A percentile compares a stretch with the other conserved stretches of the same genome.
phyloP scores from a whole-genome alignment of 2,329 filamentous ascomycete genomes.

The Escovopsis weberi region DNA sequence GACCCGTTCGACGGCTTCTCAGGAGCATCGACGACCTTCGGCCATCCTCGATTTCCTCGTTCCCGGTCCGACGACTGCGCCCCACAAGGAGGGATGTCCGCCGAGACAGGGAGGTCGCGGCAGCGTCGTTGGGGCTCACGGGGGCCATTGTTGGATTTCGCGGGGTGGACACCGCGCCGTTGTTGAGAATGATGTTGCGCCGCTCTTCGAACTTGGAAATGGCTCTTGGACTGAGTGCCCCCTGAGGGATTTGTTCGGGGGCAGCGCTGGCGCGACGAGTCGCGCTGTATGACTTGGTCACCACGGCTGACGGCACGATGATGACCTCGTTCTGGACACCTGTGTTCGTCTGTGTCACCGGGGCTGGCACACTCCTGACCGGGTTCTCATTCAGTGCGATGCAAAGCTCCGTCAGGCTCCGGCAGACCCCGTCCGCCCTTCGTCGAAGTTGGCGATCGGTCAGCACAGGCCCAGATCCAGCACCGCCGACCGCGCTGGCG shows the following conservation, averaged over 20 bases:
- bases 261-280: constrained; percentile 28
- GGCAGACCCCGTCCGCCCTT: constrained; percentile 86
- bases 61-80: constrained; percentile 31
- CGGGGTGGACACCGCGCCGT: constrained; percentile 31
- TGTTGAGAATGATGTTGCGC: constrained; percentile 31
- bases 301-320: constrained; percentile 21
- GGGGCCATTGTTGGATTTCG: constrained; percentile 25
- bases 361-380: constrained; percentile 13
- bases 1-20: constrained; percentile 29
- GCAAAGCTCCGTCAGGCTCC: constrained; percentile 83
- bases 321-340: constrained; percentile 13
- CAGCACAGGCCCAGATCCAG: constrained; percentile 37
- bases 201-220: constrained; percentile 39
- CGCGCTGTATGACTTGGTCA: constrained; percentile 25
- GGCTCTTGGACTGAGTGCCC: constrained; percentile 29
- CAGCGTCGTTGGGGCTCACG: constrained; percentile 24
- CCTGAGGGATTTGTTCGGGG: constrained; percentile 25
- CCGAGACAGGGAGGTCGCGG: constrained; percentile 14
- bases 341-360: constrained; percentile 3
- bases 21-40: constrained; percentile 31
- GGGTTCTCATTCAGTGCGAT: constrained; percentile 60
- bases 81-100: constrained; percentile 38
- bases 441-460: constrained; percentile 76
- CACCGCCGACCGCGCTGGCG: constrained; percentile 49
- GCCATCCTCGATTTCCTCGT: constrained; percentile 37